Conservation (phyloP, 805 yeast genomes). For the Lachancea lanzarotensis region DNA sequence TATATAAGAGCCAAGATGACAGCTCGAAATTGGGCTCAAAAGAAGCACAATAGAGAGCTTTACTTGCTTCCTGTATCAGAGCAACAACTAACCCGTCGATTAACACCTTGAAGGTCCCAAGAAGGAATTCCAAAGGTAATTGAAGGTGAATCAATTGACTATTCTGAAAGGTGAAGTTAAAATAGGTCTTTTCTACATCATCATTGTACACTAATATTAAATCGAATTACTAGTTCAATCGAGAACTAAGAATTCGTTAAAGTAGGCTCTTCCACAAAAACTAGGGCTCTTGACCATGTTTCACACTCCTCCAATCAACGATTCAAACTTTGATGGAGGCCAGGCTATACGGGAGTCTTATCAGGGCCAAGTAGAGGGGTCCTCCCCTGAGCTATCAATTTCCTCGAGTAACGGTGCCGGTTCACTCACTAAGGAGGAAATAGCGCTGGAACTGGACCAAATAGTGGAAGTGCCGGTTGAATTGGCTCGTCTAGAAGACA, state of each 20-base stretch:
- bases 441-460: slow-evolving; percentile 15
- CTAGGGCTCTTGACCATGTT: slow-evolving; percentile 8
- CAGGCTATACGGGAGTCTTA: slow-evolving; percentile 27
- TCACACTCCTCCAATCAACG: slow-evolving; percentile 30
- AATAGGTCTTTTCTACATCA: no score
- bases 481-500: slow-evolving; percentile 21
- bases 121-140: no score
- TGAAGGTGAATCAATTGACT: no score
- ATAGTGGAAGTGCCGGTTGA: slow-evolving; percentile 24
- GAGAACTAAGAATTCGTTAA: no score
- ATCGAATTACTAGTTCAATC: no score
- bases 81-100: no score
- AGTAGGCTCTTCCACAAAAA: no score
- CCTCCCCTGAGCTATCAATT: slow-evolving; percentile 6
- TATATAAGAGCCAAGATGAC: background rate
- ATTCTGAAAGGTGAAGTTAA: no score
- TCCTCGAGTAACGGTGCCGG: slow-evolving; percentile 5
- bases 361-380: slow-evolving; percentile 4
- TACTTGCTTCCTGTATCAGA: no score
- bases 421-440: slow-evolving; percentile 19
- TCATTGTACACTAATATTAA: no score
- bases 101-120: no score
- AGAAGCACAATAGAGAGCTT: background rate
- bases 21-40: background rate
- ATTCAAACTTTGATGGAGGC: slow-evolving; percentile 21